A percentile compares a stretch with the other conserved stretches of the same genome.
These are phyloP conservation scores for Fonsecaea pugnacius DNA, from an alignment of 2,329 filamentous ascomycete genomes.

Conservation along the genomic window DNA sequence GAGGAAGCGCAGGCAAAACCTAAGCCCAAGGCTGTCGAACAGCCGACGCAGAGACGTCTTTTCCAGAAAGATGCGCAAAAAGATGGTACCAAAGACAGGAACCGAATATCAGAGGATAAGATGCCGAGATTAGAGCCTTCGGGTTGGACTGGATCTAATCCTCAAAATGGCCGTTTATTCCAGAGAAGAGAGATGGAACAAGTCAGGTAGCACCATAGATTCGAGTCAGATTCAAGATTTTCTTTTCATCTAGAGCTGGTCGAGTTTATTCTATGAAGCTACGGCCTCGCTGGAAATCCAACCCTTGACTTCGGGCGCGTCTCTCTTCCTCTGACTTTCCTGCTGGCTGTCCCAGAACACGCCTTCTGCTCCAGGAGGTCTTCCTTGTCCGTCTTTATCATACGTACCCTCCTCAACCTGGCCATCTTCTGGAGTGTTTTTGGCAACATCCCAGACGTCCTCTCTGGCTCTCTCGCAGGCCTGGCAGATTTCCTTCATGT, in stretches of 20 bases:
- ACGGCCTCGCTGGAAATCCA: slow-evolving; percentile 42
- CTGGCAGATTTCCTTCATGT: slow-evolving; percentile 74
- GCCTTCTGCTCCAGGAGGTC: slow-evolving; percentile 40
- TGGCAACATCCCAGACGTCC: slow-evolving; percentile 67
- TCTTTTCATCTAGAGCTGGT: neutral
- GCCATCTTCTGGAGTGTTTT: slow-evolving; percentile 37
- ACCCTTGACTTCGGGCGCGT: slow-evolving; percentile 58
- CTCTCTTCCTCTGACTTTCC: slow-evolving; percentile 45
- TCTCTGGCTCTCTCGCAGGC: slow-evolving; percentile 68
- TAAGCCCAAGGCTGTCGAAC: slow-evolving; percentile 8
- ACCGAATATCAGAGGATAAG: neutral
- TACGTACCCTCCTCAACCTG: slow-evolving; percentile 23
- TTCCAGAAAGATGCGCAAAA: slow-evolving; percentile 20
- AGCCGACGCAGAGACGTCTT: slow-evolving; percentile 16
- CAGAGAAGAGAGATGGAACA: slow-evolving; percentile 34
- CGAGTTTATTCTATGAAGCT: neutral
- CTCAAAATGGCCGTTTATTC: slow-evolving; percentile 12
- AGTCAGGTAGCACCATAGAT: slow-evolving; percentile 20
- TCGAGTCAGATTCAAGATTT: slow-evolving; percentile 1
- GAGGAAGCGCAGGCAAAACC: slow-evolving; percentile 16
- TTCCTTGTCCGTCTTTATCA: slow-evolving; percentile 36
- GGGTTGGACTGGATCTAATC: slow-evolving; percentile 5
- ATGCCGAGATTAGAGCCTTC: slow-evolving; percentile 1
- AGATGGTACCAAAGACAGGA: neutral
- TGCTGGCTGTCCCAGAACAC: slow-evolving; percentile 49